phyloP scores from a whole-genome alignment of 306 rosid species.

The Fagus crenata region DNA sequence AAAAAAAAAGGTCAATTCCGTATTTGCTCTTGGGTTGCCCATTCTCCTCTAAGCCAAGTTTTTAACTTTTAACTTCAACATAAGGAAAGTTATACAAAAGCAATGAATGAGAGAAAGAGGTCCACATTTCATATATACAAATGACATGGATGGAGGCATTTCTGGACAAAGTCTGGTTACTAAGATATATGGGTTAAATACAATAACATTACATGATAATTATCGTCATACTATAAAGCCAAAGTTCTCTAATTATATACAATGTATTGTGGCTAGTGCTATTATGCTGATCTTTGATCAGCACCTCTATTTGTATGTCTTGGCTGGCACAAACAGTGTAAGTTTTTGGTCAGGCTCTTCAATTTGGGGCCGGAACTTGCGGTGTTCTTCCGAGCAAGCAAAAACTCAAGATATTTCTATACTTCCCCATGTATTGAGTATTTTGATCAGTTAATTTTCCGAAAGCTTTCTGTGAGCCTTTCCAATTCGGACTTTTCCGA shows the following conservation, averaged over 20 bases:
- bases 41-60: no score
- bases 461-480: not conserved
- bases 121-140: no score
- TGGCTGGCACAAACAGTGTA: no score
- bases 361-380: not conserved
- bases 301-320: not conserved
- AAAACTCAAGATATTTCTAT: not conserved
- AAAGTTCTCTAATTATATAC: no score
- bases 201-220: no score
- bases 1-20: not conserved
- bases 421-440: not conserved
- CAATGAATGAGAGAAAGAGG: no score
- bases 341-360: no score
- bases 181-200: no score
- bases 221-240: not conserved
- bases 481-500: conserved; percentile 1
- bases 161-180: not conserved
- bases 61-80: not conserved
- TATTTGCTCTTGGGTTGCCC: no score
- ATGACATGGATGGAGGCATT: not conserved
- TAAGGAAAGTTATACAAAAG: not conserved
- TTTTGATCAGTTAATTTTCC: not conserved
- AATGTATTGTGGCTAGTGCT: not conserved
- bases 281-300: not conserved
- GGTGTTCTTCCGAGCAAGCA: not conserved